phyloP scores from a whole-genome alignment of 83 land plant species.

The Diphasiastrum complanatum region DNA sequence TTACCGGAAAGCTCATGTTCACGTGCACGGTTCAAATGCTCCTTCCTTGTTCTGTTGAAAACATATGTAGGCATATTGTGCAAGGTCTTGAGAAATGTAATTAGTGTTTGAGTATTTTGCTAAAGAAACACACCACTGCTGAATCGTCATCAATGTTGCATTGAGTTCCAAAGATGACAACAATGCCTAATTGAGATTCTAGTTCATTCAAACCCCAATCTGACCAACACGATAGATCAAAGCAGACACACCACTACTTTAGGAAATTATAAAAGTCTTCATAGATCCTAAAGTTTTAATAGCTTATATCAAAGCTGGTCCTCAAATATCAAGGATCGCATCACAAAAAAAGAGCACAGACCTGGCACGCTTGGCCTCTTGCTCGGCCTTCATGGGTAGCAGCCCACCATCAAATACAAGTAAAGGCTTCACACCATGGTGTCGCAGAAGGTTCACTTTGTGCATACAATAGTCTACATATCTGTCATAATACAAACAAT shows the following conservation, averaged over 20 bases:
- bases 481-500: constrained; percentile 44
- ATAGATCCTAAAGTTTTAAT: too few species aligned
- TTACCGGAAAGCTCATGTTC: constrained; percentile 88
- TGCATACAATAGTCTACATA: constrained; percentile 90
- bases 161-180: too few species aligned
- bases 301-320: too few species aligned
- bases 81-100: too few species aligned
- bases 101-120: too few species aligned
- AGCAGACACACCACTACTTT: too few species aligned
- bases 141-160: too few species aligned
- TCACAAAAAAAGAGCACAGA: constrained; percentile 14
- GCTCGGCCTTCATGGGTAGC: constrained; percentile 85
- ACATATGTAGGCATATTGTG: not conserved
- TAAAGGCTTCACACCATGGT: constrained; percentile 73
- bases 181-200: too few species aligned
- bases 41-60: constrained; percentile 63
- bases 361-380: constrained; percentile 88
- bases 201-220: too few species aligned
- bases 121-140: too few species aligned
- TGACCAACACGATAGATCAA: too few species aligned
- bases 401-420: constrained; percentile 90
- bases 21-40: constrained; percentile 73
- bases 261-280: too few species aligned
- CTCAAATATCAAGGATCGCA: not conserved
- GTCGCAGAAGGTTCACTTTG: constrained; percentile 73